Conservation (phyloP, 2,329 filamentous ascomycete genomes). For the Cladosporium phlei region DNA sequence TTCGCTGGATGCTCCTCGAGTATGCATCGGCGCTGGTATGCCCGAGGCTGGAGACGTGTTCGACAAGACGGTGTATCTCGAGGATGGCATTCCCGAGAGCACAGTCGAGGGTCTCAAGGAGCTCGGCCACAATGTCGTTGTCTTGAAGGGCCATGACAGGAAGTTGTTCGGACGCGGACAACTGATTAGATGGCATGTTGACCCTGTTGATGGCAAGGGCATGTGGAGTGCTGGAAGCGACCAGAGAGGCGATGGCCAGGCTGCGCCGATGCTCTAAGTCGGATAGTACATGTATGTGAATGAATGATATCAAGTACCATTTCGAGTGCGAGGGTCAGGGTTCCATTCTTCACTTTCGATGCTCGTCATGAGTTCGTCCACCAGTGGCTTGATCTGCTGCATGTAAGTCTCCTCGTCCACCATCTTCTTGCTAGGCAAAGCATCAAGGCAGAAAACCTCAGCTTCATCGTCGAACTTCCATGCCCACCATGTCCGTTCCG, state of each 20-base stretch:
- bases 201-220: slow-evolving; percentile 58
- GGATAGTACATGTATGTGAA: not conserved
- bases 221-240: slow-evolving; percentile 91
- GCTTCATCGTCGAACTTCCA: slow-evolving; percentile 32
- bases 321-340: slow-evolving; percentile 30
- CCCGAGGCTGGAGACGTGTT: slow-evolving; percentile 55
- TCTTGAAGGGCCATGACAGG: slow-evolving; percentile 62
- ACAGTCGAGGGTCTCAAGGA: slow-evolving; percentile 62
- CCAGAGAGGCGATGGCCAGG: slow-evolving; percentile 73
- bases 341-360: slow-evolving; percentile 36
- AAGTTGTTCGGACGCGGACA: slow-evolving; percentile 80
- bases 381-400: slow-evolving; percentile 33
- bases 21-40: slow-evolving; percentile 77
- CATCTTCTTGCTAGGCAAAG: slow-evolving; percentile 24
- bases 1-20: slow-evolving; percentile 82
- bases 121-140: slow-evolving; percentile 68
- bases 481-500: slow-evolving; percentile 37
- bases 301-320: slow-evolving; percentile 19
- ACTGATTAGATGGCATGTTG: slow-evolving; percentile 72
- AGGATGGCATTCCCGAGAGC: slow-evolving; percentile 71
- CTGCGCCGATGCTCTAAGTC: slow-evolving; percentile 43
- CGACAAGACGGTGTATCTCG: slow-evolving; percentile 67
- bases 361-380: slow-evolving; percentile 32
- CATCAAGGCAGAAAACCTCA: slow-evolving; percentile 30
- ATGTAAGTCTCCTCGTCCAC: slow-evolving; percentile 37